Base-by-base conservation (phyloP, 2,329 filamentous ascomycete genomes). In the Penicillium corylophilum region DNA sequence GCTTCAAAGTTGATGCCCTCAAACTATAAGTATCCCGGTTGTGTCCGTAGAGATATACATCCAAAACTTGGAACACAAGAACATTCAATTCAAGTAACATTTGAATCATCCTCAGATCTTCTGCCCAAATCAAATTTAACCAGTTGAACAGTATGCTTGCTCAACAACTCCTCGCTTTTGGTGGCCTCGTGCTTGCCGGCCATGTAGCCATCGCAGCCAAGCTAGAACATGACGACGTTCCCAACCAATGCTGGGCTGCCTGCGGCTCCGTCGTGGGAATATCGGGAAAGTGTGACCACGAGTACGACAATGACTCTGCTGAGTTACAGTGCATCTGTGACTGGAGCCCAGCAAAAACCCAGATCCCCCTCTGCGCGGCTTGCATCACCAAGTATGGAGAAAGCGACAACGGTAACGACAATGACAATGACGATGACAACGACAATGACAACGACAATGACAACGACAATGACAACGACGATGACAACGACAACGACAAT, bases 291-390 rank as follows among this genome's bases (percentile, higher is more conserved):
- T 69, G 65, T 36, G 61, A 68, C 54, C 44, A 50, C 22, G 48
- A 46, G 7, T 36, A 63, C 41, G 57, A 68, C 44, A 55, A 58
- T 40, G 61, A 67, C 48, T 47, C 48, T 9, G 60, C 60, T 26
- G 64, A 69, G 31, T 52, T 65, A 28, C 29, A 61, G 16, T 68
- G 66, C 35, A 64, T 68, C 39, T 68, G 67, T 40, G 48, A 65
- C 39, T 66, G 61, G 64, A 50, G 57, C 10, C 43, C 54, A 22
- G 64, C 64, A 9, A 50, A 56, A n/a, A 63, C 53, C 7, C 53
- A 61, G n/a, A 52, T 69, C 15, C 66, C 67, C 5, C 56, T 64
- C 33, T 69, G 67, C 31, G 64, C 66, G n/a, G 67, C 66, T 28
- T 69, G 67, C 29, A 69, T 69, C 18, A 56, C 64, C n/a, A 53